These are phyloP conservation scores for Ophiostoma pallidulum DNA, from an alignment of 2,329 filamentous ascomycete species.

Conservation along the genomic window DNA sequence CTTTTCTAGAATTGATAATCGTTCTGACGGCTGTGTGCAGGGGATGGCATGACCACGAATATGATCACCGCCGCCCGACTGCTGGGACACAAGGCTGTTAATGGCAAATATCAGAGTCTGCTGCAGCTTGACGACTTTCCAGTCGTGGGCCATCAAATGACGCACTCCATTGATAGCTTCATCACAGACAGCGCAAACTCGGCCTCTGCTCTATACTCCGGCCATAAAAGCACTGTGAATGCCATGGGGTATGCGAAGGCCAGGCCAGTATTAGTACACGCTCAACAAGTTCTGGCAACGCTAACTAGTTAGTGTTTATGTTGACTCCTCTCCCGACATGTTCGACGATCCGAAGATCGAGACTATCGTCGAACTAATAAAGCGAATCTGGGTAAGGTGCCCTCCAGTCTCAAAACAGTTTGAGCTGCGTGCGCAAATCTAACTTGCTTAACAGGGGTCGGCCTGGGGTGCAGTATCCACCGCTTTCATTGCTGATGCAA, in stretches of 20 bases:
- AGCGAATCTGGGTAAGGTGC: conserved; percentile 60
- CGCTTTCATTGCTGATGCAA: conserved; percentile 74
- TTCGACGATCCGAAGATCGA: conserved; percentile 85
- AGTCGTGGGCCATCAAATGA: conserved; percentile 81
- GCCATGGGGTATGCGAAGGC: no score
- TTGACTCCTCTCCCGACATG: conserved; percentile 60
- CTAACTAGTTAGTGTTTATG: no score
- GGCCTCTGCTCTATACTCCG: conserved; percentile 69
- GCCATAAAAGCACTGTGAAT: conserved; percentile 78
- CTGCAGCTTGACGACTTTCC: conserved; percentile 78
- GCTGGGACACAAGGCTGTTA: conserved; percentile 72
- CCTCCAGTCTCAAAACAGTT: no score
- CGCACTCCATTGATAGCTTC: conserved; percentile 74
- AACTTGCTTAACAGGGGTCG: no score
- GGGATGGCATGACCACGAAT: conserved; percentile 64
- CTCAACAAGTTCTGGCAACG: no score
- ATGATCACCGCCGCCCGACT: conserved; percentile 74
- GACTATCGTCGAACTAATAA: conserved; percentile 69
- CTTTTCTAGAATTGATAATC: no score
- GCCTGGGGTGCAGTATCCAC: conserved; percentile 63
- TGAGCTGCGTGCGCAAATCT: no score
- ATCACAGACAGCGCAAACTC: conserved; percentile 85
- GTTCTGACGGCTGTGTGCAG: no score
- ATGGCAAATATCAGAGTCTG: conserved; percentile 69
- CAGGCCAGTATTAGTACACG: no score